phyloP scores from a whole-genome alignment of 495 filamentous ascomycete genomes.

The Aspergillus avenaceus region DNA sequence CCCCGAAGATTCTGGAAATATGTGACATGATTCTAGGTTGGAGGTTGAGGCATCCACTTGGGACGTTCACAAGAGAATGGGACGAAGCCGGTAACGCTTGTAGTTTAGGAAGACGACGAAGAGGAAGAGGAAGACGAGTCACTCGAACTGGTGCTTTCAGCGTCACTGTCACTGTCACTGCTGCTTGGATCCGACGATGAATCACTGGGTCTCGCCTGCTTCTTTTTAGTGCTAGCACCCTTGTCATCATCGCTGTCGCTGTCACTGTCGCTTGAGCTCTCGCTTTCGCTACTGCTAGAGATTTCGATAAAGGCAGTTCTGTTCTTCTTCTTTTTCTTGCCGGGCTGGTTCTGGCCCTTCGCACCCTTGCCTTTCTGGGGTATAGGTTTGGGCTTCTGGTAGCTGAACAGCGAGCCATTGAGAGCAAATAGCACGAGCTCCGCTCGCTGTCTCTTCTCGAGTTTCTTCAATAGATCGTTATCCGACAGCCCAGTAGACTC shows the following conservation, averaged over 20 bases:
- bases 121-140: slow-evolving; percentile 7
- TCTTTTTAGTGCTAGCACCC: slow-evolving; percentile 11
- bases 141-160: slow-evolving; percentile 11
- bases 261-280: slow-evolving; percentile 28
- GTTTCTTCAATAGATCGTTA: slow-evolving; percentile 32
- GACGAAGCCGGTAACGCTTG: background rate
- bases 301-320: slow-evolving; percentile 42
- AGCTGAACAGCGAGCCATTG: slow-evolving; percentile 28
- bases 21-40: background rate
- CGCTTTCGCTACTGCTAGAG: slow-evolving; percentile 44
- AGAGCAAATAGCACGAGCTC: slow-evolving; percentile 44
- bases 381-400: slow-evolving; percentile 24
- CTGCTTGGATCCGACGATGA: slow-evolving; percentile 16
- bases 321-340: slow-evolving; percentile 57
- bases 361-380: slow-evolving; percentile 14
- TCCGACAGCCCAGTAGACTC: slow-evolving; percentile 33
- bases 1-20: background rate
- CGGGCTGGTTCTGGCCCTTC: slow-evolving; percentile 26
- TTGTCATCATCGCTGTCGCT: slow-evolving; percentile 23
- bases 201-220: background rate
- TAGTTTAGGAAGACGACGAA: background rate
- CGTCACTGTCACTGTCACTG: slow-evolving; percentile 18
- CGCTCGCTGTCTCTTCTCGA: slow-evolving; percentile 41
- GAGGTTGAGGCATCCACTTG: background rate
- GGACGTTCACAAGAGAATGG: no score